Percentiles rank a stretch among this genome's conserved stretches.
Evolutionary conservation across 768 basidiomycete species (phyloP).

Genomic region (Naganishia vaughanmartiniae): DNA sequence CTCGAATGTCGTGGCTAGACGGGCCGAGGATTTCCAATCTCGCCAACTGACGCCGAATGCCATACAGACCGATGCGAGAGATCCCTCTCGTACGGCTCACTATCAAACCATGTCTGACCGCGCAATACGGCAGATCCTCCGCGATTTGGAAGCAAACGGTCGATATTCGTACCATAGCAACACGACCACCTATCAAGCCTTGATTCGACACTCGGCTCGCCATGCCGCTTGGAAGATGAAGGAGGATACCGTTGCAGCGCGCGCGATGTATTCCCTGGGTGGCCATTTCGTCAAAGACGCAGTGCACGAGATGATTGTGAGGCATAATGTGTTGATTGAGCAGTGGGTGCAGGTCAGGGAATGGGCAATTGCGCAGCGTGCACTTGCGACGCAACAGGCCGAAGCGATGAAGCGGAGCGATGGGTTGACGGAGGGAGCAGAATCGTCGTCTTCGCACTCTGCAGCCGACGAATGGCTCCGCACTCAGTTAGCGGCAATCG

Average conservation of each 20-base stretch:
- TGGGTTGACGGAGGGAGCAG: not conserved
- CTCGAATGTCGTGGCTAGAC: not conserved
- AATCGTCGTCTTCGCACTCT: not conserved
- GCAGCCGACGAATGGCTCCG: not conserved
- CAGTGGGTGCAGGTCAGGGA: constrained; percentile 20
- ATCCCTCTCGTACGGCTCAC: not conserved
- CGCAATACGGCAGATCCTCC: not conserved
- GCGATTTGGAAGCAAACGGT: not conserved
- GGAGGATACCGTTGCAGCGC: constrained; percentile 1
- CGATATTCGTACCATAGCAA: constrained; percentile 17
- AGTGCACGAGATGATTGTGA: constrained; percentile 16
- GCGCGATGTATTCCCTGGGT: constrained; percentile 4
- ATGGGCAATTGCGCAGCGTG: constrained; percentile 7
- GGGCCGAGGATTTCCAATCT: constrained; percentile 14
- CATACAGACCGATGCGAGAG: not conserved
- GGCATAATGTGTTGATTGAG: constrained; percentile 17
- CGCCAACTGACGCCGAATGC: not conserved
- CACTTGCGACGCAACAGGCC: not conserved
- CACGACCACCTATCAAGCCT: constrained; percentile 8
- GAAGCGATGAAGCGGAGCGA: not conserved
- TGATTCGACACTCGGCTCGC: constrained; percentile 12
- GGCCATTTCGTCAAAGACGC: constrained; percentile 21
- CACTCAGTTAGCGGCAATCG: not conserved
- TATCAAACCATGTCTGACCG: not conserved
- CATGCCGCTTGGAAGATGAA: constrained; percentile 24